A percentile compares a stretch with the other conserved stretches of the same genome.
Conservation (phyloP, 176 grass and related monocot species). For the Miscanthus lutarioriparius region DNA sequence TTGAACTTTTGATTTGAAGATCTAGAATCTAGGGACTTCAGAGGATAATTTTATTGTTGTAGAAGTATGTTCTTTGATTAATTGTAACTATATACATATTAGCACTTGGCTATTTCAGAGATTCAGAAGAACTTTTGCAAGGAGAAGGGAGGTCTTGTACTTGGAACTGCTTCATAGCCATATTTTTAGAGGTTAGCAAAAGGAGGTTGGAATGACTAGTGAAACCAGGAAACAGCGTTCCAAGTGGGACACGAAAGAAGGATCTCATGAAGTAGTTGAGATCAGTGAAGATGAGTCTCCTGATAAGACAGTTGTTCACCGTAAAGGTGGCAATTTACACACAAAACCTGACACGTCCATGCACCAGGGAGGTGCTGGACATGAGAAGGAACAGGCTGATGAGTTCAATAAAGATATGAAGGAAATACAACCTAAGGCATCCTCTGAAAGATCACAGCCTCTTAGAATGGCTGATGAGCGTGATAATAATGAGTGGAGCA, state of each 20-base stretch:
- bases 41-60: neutral
- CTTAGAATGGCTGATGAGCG: constrained; percentile 40
- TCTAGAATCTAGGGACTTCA: neutral
- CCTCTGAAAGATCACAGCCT: constrained; percentile 45
- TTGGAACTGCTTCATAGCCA: constrained; percentile 3
- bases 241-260: constrained; percentile 61
- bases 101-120: constrained; percentile 37
- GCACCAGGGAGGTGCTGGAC: constrained; percentile 27
- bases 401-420: constrained; percentile 44
- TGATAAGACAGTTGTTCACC: constrained; percentile 25
- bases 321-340: constrained; percentile 20
- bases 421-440: constrained; percentile 43
- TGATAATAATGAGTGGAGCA: constrained; percentile 49
- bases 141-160: neutral
- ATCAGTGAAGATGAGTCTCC: constrained; percentile 56
- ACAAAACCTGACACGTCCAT: constrained; percentile 40
- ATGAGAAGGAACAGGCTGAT: constrained; percentile 34
- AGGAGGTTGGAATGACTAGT: constrained; percentile 51
- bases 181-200: constrained; percentile 22
- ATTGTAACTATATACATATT: constrained; percentile 19
- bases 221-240: constrained; percentile 53
- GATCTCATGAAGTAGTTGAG: constrained; percentile 44
- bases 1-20: neutral
- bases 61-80: constrained; percentile 8
- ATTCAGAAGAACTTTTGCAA: constrained; percentile 23